Evolutionary conservation across 2,329 filamentous ascomycete species (phyloP).

Genomic region (Calonectria pseudoreteaudii): DNA sequence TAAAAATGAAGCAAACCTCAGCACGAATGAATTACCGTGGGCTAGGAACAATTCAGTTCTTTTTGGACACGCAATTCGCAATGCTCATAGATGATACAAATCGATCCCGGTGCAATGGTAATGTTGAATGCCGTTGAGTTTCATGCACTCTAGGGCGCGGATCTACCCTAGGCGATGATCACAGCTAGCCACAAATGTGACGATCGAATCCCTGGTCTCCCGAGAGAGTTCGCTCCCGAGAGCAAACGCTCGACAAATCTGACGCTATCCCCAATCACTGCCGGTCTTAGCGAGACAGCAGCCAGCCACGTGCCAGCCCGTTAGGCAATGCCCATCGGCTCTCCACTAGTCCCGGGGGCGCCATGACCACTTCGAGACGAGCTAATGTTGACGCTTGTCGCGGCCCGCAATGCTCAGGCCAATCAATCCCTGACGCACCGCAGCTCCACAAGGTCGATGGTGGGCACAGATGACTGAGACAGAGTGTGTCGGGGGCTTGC

Average conservation of each 20-base stretch:
- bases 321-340: neutral
- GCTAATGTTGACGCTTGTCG: neutral
- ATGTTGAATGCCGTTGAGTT: neutral
- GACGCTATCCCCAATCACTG: neutral
- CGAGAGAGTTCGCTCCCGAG: neutral
- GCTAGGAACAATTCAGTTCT: neutral
- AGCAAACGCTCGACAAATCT: neutral
- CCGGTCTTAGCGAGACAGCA: constrained; percentile 2
- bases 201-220: neutral
- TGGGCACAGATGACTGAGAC: neutral
- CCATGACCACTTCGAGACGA: neutral
- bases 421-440: neutral
- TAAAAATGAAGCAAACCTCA: neutral
- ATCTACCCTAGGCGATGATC: neutral
- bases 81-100: no score
- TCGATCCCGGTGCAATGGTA: neutral
- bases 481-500: neutral
- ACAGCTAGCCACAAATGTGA: neutral
- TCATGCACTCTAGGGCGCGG: neutral
- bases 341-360: neutral
- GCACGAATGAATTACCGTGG: neutral
- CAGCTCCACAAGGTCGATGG: neutral
- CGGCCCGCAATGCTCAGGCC: neutral
- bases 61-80: neutral
- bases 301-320: neutral